Percentiles rank a stretch among this genome's conserved stretches.
Evolutionary conservation across 352 stramenopile genomes (phyloP).

Genomic region (Pythium aristosporum): DNA sequence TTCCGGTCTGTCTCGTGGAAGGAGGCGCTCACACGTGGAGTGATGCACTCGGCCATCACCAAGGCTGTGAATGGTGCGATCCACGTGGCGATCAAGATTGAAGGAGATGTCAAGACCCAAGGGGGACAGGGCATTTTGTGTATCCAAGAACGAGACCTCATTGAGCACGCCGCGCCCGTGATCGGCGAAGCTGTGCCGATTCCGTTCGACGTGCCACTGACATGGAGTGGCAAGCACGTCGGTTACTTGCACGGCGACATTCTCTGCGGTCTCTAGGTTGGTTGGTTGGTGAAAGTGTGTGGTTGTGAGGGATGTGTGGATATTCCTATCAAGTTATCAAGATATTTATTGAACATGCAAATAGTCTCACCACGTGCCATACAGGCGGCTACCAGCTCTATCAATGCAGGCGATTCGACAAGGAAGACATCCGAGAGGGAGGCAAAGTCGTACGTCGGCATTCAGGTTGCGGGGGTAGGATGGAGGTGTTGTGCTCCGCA

Average conservation of each 20-base stretch:
- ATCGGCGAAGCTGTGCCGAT: constrained; percentile 47
- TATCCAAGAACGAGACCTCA: constrained; percentile 57
- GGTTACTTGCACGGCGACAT: constrained; percentile 58
- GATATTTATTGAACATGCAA: constrained; percentile 21
- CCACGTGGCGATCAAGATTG: constrained; percentile 70
- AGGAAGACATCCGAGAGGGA: constrained; percentile 16
- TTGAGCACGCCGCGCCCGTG: constrained; percentile 40
- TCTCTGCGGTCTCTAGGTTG: constrained; percentile 27
- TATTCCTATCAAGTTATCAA: constrained; percentile 21
- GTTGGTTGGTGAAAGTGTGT: neutral
- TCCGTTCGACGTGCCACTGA: constrained; percentile 68
- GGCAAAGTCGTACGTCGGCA: constrained; percentile 18
- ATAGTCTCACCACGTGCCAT: constrained; percentile 1
- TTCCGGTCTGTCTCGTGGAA: constrained; percentile 61
- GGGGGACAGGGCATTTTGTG: constrained; percentile 66
- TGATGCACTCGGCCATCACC: constrained; percentile 68
- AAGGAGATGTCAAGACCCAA: constrained; percentile 47
- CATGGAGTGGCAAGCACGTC: constrained; percentile 72
- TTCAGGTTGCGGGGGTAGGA: constrained; percentile 7
- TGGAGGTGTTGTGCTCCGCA: too few species aligned
- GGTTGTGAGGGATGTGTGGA: neutral
- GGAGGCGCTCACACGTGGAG: constrained; percentile 49
- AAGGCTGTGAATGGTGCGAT: constrained; percentile 67
- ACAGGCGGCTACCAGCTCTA: constrained; percentile 44
- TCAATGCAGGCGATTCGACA: constrained; percentile 36